Base-by-base conservation (phyloP, 73 alveolate species). In the Paraurostyla sp. region DNA sequence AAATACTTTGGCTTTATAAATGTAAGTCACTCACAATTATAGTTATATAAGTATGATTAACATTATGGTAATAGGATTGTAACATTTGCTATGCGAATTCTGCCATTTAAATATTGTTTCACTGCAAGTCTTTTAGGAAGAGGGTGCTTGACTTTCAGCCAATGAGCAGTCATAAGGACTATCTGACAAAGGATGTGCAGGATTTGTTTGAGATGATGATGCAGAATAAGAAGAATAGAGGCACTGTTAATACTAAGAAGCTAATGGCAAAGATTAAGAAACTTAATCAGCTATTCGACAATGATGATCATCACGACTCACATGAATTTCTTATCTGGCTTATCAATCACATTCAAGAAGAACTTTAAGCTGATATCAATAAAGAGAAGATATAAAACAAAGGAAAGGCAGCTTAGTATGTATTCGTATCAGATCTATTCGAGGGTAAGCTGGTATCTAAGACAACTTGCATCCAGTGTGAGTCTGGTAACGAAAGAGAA, bases 231-330 rank as follows among this genome's bases (percentile, higher is more conserved):
- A 91, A 91, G 78, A 46, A 56, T 46, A 58, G 48, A 32, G 95
- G 91, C 30, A 29, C 29, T 36, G 32, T 91, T 13, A 51, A 69
- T 36, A 59, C 92, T 6, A 91, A 91, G 51, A 6, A 48, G 49
- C 50, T 93, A 43, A 90, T 93, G 91, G 22, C n/a, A n/a, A 65
- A 51, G 25, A 86, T 91, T 15, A 90, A 71, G 86, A 57, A 33
- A 0, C 59, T 58, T 4, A 93, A 93, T 49, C 69, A 50, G 23
- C 83, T 84, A 7, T 93, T 93, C 71, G 89, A 93, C 52, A 91
- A 91, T 62, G 96, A 91, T 52, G 90, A 91, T 35, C 97, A 93
- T 59, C 97, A 93, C 76, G 97, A 93, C 52, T 65, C 97, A 18
- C 97, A 93, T 65, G 97, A 93, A 76, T 93, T 93, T 76, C 76